A percentile compares a stretch with the other conserved stretches of the same genome.
These are phyloP conservation scores for Sporothrix mexicana DNA, from an alignment of 2,329 filamentous ascomycete genomes.

Conservation along the genomic window DNA sequence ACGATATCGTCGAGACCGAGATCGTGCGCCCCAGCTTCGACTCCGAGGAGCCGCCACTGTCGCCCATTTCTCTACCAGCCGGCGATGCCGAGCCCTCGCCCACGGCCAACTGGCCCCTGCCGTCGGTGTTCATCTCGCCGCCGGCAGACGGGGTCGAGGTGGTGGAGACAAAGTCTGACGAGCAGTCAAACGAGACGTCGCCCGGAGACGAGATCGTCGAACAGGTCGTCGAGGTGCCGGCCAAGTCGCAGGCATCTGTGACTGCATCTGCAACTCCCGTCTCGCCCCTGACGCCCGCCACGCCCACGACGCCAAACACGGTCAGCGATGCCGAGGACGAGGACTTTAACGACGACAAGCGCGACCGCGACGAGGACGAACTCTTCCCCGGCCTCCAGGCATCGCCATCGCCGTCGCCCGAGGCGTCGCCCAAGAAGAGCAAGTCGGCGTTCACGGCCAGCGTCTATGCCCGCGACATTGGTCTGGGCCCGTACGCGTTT, in stretches of 20 bases:
- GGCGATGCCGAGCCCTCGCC: conserved; percentile 32
- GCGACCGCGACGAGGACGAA: background rate
- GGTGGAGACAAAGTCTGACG: background rate
- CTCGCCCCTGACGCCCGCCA: background rate
- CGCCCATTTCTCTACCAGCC: conserved; percentile 6
- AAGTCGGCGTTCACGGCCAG: conserved; percentile 37
- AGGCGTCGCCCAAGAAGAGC: conserved; percentile 22
- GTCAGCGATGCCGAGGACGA: conserved; percentile 1
- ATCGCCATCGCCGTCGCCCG: conserved; percentile 25
- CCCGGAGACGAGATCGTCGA: background rate
- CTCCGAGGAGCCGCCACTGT: conserved; percentile 12
- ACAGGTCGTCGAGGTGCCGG: background rate
- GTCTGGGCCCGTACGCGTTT: conserved; percentile 37
- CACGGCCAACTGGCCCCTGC: conserved; percentile 38
- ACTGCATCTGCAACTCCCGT: background rate
- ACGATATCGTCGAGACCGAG: background rate
- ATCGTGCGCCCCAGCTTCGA: background rate
- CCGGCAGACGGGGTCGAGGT: background rate
- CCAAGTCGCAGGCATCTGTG: background rate
- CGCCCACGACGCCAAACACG: background rate
- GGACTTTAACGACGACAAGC: background rate
- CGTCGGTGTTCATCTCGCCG: background rate
- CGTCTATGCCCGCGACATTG: conserved; percentile 38
- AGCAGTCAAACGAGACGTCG: too few species aligned
- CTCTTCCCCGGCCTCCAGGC: background rate